A percentile compares a stretch with the other conserved stretches of the same genome.
Conservation (phyloP, 306 rosid species). For the Begonia loranthoides region DNA sequence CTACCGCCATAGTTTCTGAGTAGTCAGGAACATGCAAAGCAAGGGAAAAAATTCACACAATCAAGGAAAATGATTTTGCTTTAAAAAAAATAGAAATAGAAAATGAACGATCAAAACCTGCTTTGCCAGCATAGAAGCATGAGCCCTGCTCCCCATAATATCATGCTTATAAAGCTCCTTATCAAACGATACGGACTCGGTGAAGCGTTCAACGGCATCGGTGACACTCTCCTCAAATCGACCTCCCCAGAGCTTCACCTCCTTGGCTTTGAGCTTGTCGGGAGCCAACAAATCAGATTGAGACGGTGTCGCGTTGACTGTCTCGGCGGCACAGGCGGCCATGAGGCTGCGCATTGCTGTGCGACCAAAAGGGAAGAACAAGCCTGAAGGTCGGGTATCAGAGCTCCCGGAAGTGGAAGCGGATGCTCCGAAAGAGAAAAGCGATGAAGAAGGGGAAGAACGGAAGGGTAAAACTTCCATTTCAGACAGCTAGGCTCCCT, state of each 20-base stretch:
- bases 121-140: slow-evolving; percentile 85
- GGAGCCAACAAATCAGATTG: not conserved
- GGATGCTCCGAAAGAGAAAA: slow-evolving; percentile 3
- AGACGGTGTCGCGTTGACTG: not conserved
- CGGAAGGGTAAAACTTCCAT: slow-evolving; percentile 2
- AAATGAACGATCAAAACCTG: slow-evolving; percentile 30
- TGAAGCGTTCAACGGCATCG: slow-evolving; percentile 77
- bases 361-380: slow-evolving; percentile 15
- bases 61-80: too few relatives aligned
- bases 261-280: slow-evolving; percentile 28
- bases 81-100: not conserved
- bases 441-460: slow-evolving; percentile 4
- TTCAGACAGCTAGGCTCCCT: not conserved
- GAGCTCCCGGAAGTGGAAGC: not conserved
- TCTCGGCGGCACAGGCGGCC: slow-evolving; percentile 2
- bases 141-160: slow-evolving; percentile 77
- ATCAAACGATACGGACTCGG: slow-evolving; percentile 86
- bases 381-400: slow-evolving; percentile 18
- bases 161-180: slow-evolving; percentile 78
- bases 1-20: too few relatives aligned
- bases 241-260: slow-evolving; percentile 95
- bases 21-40: too few relatives aligned
- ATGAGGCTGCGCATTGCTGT: slow-evolving; percentile 1
- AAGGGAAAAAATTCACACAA: too few relatives aligned
- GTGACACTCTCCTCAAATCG: slow-evolving; percentile 81